Percentiles rank a stretch among this genome's conserved stretches.
phyloP scores from a whole-genome alignment of 108 stramenopile genomes.

The Skeletonema tropicum region DNA sequence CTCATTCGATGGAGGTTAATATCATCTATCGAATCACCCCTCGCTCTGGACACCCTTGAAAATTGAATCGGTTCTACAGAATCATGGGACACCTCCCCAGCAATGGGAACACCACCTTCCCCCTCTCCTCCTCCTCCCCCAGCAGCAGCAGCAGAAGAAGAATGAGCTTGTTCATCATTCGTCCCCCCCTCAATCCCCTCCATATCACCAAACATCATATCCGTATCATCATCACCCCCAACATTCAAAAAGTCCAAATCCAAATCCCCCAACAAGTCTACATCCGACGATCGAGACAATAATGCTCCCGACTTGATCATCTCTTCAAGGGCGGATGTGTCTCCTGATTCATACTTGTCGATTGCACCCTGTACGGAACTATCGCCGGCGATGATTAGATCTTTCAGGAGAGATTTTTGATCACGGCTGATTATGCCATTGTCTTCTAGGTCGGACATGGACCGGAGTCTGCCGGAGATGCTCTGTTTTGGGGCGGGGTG shows the following conservation, averaged over 20 bases:
- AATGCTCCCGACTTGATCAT: conserved; percentile 75
- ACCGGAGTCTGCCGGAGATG: conserved; percentile 80
- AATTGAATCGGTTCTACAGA: conserved; percentile 17
- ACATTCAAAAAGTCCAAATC: conserved; percentile 90
- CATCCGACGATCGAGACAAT: conserved; percentile 56
- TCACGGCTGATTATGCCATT: conserved; percentile 82
- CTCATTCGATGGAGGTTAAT: conserved; percentile 57
- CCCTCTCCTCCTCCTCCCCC: no score
- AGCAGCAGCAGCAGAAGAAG: no score
- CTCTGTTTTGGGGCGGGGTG: conserved; percentile 38
- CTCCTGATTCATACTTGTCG: conserved; percentile 88
- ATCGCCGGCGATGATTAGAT: conserved; percentile 89
- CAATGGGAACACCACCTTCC: conserved; percentile 50
- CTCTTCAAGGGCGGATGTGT: conserved; percentile 67
- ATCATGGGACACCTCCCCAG: background rate
- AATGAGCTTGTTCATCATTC: conserved; percentile 19
- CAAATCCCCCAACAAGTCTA: conserved; percentile 86
- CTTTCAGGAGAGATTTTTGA: conserved; percentile 89
- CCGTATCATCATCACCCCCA: conserved; percentile 32
- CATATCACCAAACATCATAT: conserved; percentile 36
- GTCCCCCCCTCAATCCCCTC: conserved; percentile 23
- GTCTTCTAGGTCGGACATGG: conserved; percentile 85
- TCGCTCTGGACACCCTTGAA: conserved; percentile 2
- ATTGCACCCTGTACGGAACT: conserved; percentile 81
- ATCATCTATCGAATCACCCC: conserved; percentile 34